Evolutionary conservation across 805 yeast species (phyloP).

Genomic region (Starmera dryadoides): DNA sequence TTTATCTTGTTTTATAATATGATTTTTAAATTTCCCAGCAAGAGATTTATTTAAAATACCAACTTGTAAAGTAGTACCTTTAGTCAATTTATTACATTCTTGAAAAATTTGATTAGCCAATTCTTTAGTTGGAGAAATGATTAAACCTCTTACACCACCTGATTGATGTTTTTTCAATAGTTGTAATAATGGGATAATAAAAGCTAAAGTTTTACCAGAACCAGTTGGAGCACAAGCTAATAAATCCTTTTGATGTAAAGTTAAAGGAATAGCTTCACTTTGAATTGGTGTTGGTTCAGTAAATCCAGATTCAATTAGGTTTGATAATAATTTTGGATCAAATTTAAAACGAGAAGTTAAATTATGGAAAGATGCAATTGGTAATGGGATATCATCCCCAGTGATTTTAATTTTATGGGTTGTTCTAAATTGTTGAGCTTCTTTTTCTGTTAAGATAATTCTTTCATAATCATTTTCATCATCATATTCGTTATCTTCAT

Average conservation of each 20-base stretch:
- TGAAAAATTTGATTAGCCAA: slow-evolving; percentile 79
- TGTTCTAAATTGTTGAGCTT: slow-evolving; percentile 57
- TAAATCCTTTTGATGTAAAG: slow-evolving; percentile 64
- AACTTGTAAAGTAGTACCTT: slow-evolving; percentile 37
- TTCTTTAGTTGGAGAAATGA: slow-evolving; percentile 93
- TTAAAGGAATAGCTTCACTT: slow-evolving; percentile 77
- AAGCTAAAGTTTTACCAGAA: slow-evolving; percentile 94
- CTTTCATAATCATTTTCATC: slow-evolving; percentile 21
- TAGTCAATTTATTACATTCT: slow-evolving; percentile 53
- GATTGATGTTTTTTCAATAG: slow-evolving; percentile 19
- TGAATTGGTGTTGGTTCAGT: slow-evolving; percentile 91
- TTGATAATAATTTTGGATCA: slow-evolving; percentile 45
- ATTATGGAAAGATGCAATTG: slow-evolving; percentile 86
- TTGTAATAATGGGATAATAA: slow-evolving; percentile 75
- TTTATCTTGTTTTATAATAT: slow-evolving; percentile 49
- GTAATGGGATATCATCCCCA: slow-evolving; percentile 85
- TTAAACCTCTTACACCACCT: slow-evolving; percentile 61
- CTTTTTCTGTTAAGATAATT: slow-evolving; percentile 41
- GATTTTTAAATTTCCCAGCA: slow-evolving; percentile 59
- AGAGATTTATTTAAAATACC: slow-evolving; percentile 67
- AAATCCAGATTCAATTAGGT: slow-evolving; percentile 63
- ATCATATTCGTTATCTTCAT: slow-evolving; percentile 15
- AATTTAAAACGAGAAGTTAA: slow-evolving; percentile 61
- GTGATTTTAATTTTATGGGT: slow-evolving; percentile 59
- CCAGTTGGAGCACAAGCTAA: slow-evolving; percentile 98